Evolutionary conservation across 495 filamentous ascomycete species (phyloP).

Genomic region (Entonaema liquescens): DNA sequence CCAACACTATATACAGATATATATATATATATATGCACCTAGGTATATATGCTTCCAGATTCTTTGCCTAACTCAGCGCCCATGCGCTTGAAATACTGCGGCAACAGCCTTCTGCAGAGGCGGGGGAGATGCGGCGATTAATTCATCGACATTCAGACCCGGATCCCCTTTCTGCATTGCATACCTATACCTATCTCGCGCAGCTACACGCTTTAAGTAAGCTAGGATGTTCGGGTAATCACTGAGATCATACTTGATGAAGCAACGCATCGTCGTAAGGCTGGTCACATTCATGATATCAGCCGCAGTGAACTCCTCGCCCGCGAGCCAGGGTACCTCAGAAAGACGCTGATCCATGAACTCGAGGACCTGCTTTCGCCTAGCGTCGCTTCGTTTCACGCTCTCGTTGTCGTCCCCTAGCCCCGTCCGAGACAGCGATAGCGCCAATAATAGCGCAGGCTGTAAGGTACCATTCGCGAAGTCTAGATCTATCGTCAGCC

Average conservation of each 20-base stretch:
- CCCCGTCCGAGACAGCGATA: slow-evolving; percentile 17
- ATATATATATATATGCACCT: too few relatives aligned
- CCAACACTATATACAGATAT: too few relatives aligned
- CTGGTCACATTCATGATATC: slow-evolving; percentile 67
- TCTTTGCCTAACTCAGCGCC: not conserved
- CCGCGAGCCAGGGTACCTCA: slow-evolving; percentile 64
- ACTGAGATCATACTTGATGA: slow-evolving; percentile 53
- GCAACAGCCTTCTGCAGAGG: slow-evolving; percentile 21
- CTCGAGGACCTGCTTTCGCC: slow-evolving; percentile 43
- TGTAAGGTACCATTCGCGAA: slow-evolving; percentile 66
- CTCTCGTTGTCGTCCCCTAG: slow-evolving; percentile 4
- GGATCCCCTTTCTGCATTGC: slow-evolving; percentile 60
- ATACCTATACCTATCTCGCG: slow-evolving; percentile 53
- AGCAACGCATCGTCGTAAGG: slow-evolving; percentile 65
- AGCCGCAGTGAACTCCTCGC: slow-evolving; percentile 66
- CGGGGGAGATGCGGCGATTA: slow-evolving; percentile 30
- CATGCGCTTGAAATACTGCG: slow-evolving; percentile 10
- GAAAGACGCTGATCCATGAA: slow-evolving; percentile 57
- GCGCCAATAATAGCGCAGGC: slow-evolving; percentile 41
- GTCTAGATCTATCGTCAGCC: slow-evolving; percentile 41
- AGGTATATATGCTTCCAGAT: not conserved
- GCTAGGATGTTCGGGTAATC: slow-evolving; percentile 54
- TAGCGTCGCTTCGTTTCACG: slow-evolving; percentile 29
- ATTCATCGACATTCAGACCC: slow-evolving; percentile 41
- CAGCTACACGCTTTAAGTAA: slow-evolving; percentile 56